Base-by-base conservation (phyloP, 352 stramenopile genomes). In the Plasmopara viticola region DNA sequence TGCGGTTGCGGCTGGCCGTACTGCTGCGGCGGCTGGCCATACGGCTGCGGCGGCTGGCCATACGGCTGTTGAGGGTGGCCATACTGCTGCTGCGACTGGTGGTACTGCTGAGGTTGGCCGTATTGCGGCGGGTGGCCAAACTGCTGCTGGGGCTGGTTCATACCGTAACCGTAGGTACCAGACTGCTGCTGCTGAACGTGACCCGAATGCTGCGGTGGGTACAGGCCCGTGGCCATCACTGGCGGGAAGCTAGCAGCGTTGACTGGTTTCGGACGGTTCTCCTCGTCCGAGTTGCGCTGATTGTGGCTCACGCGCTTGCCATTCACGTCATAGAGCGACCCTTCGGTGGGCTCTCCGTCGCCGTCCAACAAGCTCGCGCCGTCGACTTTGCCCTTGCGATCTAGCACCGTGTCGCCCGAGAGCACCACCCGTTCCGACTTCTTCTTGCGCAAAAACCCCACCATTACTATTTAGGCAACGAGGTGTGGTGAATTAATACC, bases 371-470 rank as follows among this genome's bases (percentile, higher is more conserved):
- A 70, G 41, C 84, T 94, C 31, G 84, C 74, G 51, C 77, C 78
- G 58, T 94, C 84, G 30, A 94, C 73, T 44, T 86, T 86, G 48
- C 83, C 83, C 69, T 92, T 91, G 55, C 80, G 81, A 53, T 93
- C 82, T 31, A 93, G 73, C 60, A 73, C 78, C 14, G 82, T 90
- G 46, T 80, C 79, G 43, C 78, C 65, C 53, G 66, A 74, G n/a
- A 87, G 72, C 54, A 82, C 47, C 17, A 69, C 60, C 53, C 85
- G 86, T 51, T 84, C 73, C 56, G 78, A 86, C 56, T 88, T 90
- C 56, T 92, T 92, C 80, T 93, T 93, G 62, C 79, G 78, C 55
- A 90, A 60, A 63, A 93, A 90, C 2, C 79, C 78, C 28, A 93
- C 76, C 76, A 88, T 90, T 18, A 28, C 13, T 42, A 10, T 29